Base-by-base conservation (phyloP, 1,284 basidiomycete species). In the Grifola frondosa region DNA sequence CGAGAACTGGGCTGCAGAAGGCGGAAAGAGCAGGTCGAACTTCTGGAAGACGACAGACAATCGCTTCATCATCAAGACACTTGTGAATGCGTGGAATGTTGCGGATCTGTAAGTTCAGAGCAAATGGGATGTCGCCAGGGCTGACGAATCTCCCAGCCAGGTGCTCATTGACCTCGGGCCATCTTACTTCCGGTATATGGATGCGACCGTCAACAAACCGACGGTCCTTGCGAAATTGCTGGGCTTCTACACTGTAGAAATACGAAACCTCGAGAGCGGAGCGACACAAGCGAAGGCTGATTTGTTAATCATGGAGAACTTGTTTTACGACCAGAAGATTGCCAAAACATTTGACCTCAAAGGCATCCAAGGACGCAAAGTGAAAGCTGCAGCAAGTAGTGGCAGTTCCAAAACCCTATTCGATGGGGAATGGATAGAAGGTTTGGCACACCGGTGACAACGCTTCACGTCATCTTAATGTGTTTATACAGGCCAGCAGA, bases 391-490 rank as follows among this genome's bases (percentile, higher is more conserved):
- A 42, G 60, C 61, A 16, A 68, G 67, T 49, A 60, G 64, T 25
- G 60, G 64, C 11, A 65, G 63, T 7, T 67, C 74, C 13, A 79
- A 75, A 59, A 88, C 81, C 0, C 60, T 88, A 24, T 88, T 87
- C 55, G 87, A 91, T 59, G 81, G 79, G 5, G 88, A 91, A 55
- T 91, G 86, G 87, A 81, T 89, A 15, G 86, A 91, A 67, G 81
- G 82, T 77, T 42, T 8, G 67, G 30, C 31, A 21, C 19, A 9
- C 6, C 20, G 12, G 10, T 39, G 11, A 26, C 21, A 15, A 29
- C 46, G 22, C n/a, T n/a, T 20, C n/a, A 11, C 15, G 30, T 40
- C 21, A n/a, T n/a, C n/a, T n/a, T n/a, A n/a, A n/a, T n/a, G n/a
- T n/a, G n/a, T n/a, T n/a, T n/a, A n/a, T 40, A 19, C 44, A 84